Percentiles rank a stretch among this genome's conserved stretches.
phyloP scores from a whole-genome alignment of 495 filamentous ascomycete species.

The Talaromyces wortmannii region DNA sequence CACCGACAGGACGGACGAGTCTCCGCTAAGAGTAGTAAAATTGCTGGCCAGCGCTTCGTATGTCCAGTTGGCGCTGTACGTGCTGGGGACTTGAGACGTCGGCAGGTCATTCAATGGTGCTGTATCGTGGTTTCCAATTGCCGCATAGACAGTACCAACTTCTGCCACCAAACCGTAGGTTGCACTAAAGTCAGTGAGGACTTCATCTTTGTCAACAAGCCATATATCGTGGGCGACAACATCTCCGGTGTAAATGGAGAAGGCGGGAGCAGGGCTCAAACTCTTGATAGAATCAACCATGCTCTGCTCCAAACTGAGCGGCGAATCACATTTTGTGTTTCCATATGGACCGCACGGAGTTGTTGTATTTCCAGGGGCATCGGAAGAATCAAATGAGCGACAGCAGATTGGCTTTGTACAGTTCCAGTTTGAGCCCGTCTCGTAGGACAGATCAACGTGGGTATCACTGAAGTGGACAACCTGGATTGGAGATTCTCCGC shows the following conservation, averaged over 20 bases:
- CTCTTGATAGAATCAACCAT: conserved; percentile 41
- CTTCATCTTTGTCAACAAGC: conserved; percentile 24
- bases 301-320: conserved; percentile 41
- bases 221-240: conserved; percentile 23
- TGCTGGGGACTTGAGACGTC: conserved; percentile 18
- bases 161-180: conserved; percentile 25
- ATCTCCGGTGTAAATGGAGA: conserved; percentile 26
- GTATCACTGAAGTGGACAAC: conserved; percentile 51
- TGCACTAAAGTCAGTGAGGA: conserved; percentile 30
- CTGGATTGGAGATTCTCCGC: conserved; percentile 37
- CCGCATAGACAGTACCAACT: background rate
- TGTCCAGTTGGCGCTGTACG: conserved; percentile 37
- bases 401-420: conserved; percentile 53
- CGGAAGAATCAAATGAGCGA: conserved; percentile 30
- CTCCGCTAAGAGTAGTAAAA: conserved; percentile 40
- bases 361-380: conserved; percentile 31
- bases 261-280: conserved; percentile 12
- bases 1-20: conserved; percentile 21
- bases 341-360: conserved; percentile 40
- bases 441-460: conserved; percentile 46
- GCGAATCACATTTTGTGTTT: conserved; percentile 44
- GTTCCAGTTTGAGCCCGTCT: conserved; percentile 38
- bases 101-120: conserved; percentile 47
- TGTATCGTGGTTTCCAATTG: conserved; percentile 41
- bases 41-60: conserved; percentile 39